A percentile compares a stretch with the other conserved stretches of the same genome.
Conservation (phyloP, 805 yeast genomes). For the Pichia kluyveri region DNA sequence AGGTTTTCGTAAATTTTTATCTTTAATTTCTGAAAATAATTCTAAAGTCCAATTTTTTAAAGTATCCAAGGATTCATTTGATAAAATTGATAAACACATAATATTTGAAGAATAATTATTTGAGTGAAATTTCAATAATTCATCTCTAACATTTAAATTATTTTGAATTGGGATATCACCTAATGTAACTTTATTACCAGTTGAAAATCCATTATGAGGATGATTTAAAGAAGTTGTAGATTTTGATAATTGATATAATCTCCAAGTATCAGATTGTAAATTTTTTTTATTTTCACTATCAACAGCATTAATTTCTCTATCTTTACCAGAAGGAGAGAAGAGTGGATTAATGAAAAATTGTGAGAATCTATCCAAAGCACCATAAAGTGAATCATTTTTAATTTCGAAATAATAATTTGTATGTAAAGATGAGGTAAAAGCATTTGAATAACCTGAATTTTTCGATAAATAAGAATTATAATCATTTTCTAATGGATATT, state of each 20-base stretch:
- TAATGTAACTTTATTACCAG: constrained; percentile 77
- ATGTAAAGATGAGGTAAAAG: constrained; percentile 81
- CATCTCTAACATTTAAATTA: constrained; percentile 72
- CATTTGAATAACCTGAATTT: constrained; percentile 86
- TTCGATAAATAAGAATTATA: constrained; percentile 65
- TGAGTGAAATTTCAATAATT: constrained; percentile 65
- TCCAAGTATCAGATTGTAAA: constrained; percentile 83
- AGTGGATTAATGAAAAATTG: constrained; percentile 87
- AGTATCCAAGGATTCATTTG: constrained; percentile 68
- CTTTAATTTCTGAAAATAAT: constrained; percentile 55
- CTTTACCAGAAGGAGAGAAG: constrained; percentile 65
- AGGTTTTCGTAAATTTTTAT: constrained; percentile 37
- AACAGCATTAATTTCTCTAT: constrained; percentile 88
- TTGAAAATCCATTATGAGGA: constrained; percentile 81
- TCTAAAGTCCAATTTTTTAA: constrained; percentile 63
- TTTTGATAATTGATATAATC: constrained; percentile 78
- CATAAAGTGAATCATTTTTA: constrained; percentile 63
- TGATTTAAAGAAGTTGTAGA: constrained; percentile 63
- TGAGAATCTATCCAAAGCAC: constrained; percentile 86
- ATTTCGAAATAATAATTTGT: constrained; percentile 90
- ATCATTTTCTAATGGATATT: constrained; percentile 69
- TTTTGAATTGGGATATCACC: constrained; percentile 50
- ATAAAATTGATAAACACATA: constrained; percentile 80
- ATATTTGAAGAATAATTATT: constrained; percentile 73
- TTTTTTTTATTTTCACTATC: constrained; percentile 95